These are phyloP conservation scores for Oryza punctata DNA, from an alignment of 176 grass and related monocot genomes.

Conservation along the genomic window DNA sequence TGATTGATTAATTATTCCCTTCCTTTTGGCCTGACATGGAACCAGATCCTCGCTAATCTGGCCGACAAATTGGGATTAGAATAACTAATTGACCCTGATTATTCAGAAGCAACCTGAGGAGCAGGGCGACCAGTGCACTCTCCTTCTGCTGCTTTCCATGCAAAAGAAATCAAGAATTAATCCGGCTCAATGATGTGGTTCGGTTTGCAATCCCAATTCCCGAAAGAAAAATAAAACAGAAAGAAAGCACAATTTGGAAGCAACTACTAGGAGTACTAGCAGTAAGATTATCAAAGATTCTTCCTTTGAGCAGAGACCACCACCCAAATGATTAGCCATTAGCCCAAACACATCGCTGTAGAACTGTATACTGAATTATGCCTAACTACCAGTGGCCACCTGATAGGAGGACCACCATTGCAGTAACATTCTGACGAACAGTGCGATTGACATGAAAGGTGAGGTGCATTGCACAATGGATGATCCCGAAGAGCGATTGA, in stretches of 20 bases:
- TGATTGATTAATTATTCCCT: conserved; percentile 28
- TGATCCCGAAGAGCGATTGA: conserved; percentile 22
- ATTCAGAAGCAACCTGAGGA: conserved; percentile 48
- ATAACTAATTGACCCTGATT: conserved; percentile 6
- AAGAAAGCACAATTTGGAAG: too few species aligned
- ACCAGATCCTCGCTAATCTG: conserved; percentile 69
- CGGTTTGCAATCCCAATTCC: background rate
- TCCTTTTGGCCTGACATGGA: conserved; percentile 47
- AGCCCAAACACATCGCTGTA: background rate
- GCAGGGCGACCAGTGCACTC: conserved; percentile 11
- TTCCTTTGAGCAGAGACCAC: background rate
- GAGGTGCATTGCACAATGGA: conserved; percentile 29
- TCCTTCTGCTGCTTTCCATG: background rate
- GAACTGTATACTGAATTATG: background rate
- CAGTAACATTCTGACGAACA: conserved; percentile 10
- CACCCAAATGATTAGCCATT: conserved; percentile 39
- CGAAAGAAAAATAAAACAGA: background rate
- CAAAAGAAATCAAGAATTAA: background rate
- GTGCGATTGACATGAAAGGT: conserved; percentile 15
- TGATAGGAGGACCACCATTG: background rate
- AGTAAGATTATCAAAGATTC: background rate
- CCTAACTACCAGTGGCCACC: background rate
- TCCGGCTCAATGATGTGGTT: conserved; percentile 34
- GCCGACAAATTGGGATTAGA: conserved; percentile 42
- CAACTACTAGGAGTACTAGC: background rate